Base-by-base conservation (phyloP, 2,329 filamentous ascomycete species). In the Rhinocladiella similis region DNA sequence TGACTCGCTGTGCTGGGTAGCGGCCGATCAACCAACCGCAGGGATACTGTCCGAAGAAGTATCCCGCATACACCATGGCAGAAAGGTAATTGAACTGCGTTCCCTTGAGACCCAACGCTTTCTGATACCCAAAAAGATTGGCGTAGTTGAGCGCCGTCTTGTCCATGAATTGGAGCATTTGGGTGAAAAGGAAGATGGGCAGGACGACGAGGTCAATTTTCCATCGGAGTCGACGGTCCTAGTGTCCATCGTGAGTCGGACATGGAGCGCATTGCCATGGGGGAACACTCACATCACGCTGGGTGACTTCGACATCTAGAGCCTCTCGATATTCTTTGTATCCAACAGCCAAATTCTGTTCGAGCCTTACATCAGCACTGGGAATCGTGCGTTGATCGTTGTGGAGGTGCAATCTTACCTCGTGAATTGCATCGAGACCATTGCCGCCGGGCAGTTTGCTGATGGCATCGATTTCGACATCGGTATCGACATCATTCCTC, bases 161-260 rank as follows among this genome's bases (percentile, higher is more conserved):
- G 67, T 83, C 80, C 62, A 83, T 79, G 57, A 80, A 83, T 59
- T 84, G 54, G 9, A 57, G 50, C 27, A 38, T 51, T 64, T 86
- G 86, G 1, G 74, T 80, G 65, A 61, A 75, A 51, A 70, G 81
- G 72, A 79, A 53, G 29, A 53, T 53, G 20, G 50, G 50, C 1
- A 53, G 42, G 33, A 53, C 47, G 4, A 53, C 33, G 13, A 53
- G 42, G 33, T 53, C 50, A n/a, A 53, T 53, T n/a, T 53, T 53
- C 29, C 50, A 45, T 3, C 50, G 50, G 14, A 53, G 25, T 5
- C 33, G 22, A 16, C 19, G 22, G 10, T 42, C 49, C 49, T 52
- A 10, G 1, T 5, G 2, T 35, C 29, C 47, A 36, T 7, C 10
- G 29, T 33, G 29, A 33, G 29, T 33, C 16, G 47, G 22, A 25